Evolutionary conservation across 371 early-diverging fungal species (phyloP), one percentile per base, ranked within the genome.

Genomic region (Saksenaea vasiformis): DNA sequence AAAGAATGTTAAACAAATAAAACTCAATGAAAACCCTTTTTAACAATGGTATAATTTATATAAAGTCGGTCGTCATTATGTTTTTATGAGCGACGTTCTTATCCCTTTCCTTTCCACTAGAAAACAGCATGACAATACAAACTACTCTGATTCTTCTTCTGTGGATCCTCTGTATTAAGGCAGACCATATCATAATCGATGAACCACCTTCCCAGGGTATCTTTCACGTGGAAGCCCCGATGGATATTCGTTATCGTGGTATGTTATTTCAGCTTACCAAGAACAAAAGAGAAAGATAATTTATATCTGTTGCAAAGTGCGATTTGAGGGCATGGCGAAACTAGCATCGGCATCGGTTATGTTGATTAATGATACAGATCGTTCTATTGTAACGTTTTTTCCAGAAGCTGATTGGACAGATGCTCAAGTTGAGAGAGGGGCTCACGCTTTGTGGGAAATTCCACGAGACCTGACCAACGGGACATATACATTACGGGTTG

Each of bases 251-350:
- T 28, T 76, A 76, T 54, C 65, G 54, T 51, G 71, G 79, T 79
- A 70, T 53, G 60, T 27, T 17, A 27, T 43, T 28, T 11, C 11
- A n/a, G 13, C 44, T 39, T 57, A 36, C 43, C 3, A 58, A 11
- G 37, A 36, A 9, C 1, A 19, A n/a, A 19, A 47, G 19, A 39
- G 10, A 19, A 19, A 47, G 24, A 47, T 26, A n/a, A n/a, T 7
- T 22, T 47, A 22, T 5, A 34, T 5, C 15, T 9, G 9, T n/a
- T 19, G 11, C 8, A 26, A 53, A 78, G 79, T 78, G 1, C 71
- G 61, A 1, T 65, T 62, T 11, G 66, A 77, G 34, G 80, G 77
- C 11, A 80, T 80, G 80, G 72, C 77, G 38, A 64, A 65, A 26
- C 51, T 77, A 0, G 64, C 67, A 58, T 64, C 75, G 22, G 56